These are phyloP conservation scores for Aureobasidium subglaciale DNA, from an alignment of 2,329 filamentous ascomycete genomes.

Conservation along the genomic window DNA sequence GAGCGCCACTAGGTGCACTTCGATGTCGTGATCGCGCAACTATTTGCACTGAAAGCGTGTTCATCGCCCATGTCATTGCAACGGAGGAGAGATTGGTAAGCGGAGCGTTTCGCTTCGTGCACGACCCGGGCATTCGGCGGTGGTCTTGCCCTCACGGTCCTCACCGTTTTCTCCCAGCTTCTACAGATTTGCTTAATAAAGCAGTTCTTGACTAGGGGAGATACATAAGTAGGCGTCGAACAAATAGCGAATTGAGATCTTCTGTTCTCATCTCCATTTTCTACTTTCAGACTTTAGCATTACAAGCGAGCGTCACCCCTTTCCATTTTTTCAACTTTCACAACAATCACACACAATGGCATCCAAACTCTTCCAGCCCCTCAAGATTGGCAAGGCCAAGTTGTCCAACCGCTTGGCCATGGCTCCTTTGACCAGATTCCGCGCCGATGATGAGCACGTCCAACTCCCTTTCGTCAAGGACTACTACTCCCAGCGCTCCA, in stretches of 20 bases:
- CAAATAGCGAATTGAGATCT: neutral
- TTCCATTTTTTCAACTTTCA: neutral
- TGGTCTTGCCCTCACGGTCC: neutral
- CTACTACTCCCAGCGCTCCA: slow-evolving; percentile 18
- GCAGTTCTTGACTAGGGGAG: neutral
- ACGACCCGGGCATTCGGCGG: neutral
- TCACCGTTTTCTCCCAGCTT: slow-evolving; percentile 9
- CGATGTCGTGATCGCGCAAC: neutral
- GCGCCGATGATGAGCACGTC: slow-evolving; percentile 42
- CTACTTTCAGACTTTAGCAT: neutral
- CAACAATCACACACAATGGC: slow-evolving; percentile 6
- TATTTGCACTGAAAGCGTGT: neutral
- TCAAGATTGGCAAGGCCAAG: slow-evolving; percentile 35
- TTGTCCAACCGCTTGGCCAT: slow-evolving; percentile 46
- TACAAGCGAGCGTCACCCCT: neutral
- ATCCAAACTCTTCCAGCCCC: slow-evolving; percentile 33
- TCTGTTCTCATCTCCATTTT: neutral
- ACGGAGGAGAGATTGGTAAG: slow-evolving; percentile 11
- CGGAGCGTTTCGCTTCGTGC: neutral
- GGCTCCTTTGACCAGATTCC: slow-evolving; percentile 50
- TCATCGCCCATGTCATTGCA: neutral
- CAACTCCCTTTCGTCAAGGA: slow-evolving; percentile 24
- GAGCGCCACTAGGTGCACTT: too few species aligned
- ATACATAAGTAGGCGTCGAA: neutral
- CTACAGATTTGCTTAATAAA: slow-evolving; percentile 12